Evolutionary conservation across 192 early-diverging fungal genomes (phyloP), one percentile per base, ranked within the genome.

Genomic region (Coemansia sp.): DNA sequence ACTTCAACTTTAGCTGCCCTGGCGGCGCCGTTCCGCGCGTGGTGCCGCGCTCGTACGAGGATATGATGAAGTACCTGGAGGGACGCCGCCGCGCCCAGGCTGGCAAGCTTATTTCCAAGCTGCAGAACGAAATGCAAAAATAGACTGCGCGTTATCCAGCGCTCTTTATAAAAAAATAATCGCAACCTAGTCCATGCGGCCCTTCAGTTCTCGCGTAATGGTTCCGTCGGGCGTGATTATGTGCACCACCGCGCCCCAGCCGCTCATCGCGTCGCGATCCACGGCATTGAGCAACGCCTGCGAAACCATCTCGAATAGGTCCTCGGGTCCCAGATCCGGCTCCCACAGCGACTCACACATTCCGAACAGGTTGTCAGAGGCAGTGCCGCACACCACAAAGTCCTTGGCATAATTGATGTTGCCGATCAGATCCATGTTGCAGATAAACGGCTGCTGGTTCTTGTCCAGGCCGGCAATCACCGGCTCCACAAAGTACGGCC

Each of bases 341-440:
- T 98, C 94, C 94, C 94, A 99, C 47, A 99, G 82, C 19, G 85
- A 81, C 75, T 99, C 97, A 62, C 92, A 94, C 85, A 93, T 94
- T 60, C 97, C 97, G 55, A 89, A 98, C 55, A 99, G 79, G 54
- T 90, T 89, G 26, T 85, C 75, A 19, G 65, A 64, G 14, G 97
- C 86, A 8, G 93, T 96, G 61, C 97, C 97, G 45, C 81, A 81
- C 15, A 97, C 97, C 28, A 92, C 88, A 85, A 99, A 98, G 69
- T 98, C 94, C 42, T 89, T 85, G 15, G 95, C 85, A 67, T 83
- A 88, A 67, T 89, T 92, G 56, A 91, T 83, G 74, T 94, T 97
- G 34, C 97, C 97, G 58, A 99, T 94, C 57, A 92, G 75, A 60
- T 99, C 97, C 84, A 90, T 97, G 29, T 81, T 77, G 75, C 90